Percentiles rank a stretch among this genome's conserved stretches.
Evolutionary conservation across 805 yeast species (phyloP).

Genomic region (Hemisphaericaspora nanyangensis): DNA sequence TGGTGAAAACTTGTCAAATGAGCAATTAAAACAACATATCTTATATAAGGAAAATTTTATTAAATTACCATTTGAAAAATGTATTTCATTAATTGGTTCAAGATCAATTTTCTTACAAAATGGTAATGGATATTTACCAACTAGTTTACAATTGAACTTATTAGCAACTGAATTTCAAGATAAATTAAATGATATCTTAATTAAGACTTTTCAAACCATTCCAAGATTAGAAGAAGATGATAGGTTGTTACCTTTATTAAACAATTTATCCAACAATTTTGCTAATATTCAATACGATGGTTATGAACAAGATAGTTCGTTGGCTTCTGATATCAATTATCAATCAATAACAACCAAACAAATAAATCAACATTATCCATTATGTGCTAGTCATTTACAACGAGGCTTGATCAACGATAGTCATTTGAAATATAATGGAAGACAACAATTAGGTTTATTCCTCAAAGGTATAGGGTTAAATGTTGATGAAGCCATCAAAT

Average conservation of each 20-base stretch:
- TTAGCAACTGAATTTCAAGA: slow-evolving; percentile 65
- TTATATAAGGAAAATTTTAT: slow-evolving; percentile 59
- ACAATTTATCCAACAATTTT: slow-evolving; percentile 61
- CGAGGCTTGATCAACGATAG: slow-evolving; percentile 53
- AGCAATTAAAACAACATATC: slow-evolving; percentile 49
- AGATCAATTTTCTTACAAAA: slow-evolving; percentile 61
- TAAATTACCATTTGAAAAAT: slow-evolving; percentile 84
- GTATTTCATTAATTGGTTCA: slow-evolving; percentile 69
- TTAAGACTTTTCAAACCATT: slow-evolving; percentile 68
- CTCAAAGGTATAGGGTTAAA: slow-evolving; percentile 85
- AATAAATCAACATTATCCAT: slow-evolving; percentile 66
- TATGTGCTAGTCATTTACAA: slow-evolving; percentile 72
- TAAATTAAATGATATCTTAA: slow-evolving; percentile 47
- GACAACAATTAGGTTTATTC: slow-evolving; percentile 83
- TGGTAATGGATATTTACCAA: slow-evolving; percentile 85
- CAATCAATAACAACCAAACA: slow-evolving; percentile 52
- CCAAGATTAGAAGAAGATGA: slow-evolving; percentile 91
- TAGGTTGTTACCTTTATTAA: slow-evolving; percentile 77
- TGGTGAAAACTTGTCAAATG: slow-evolving; percentile 38
- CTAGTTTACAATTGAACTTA: slow-evolving; percentile 69
- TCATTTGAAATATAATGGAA: slow-evolving; percentile 78
- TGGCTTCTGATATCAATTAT: slow-evolving; percentile 51
- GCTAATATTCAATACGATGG: slow-evolving; percentile 49
- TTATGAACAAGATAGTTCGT: slow-evolving; percentile 23
- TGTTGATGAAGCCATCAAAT: slow-evolving; percentile 81